Evolutionary conservation across 805 yeast species (phyloP), one percentile per base, ranked within the genome.

Genomic region (Candida corydali): DNA sequence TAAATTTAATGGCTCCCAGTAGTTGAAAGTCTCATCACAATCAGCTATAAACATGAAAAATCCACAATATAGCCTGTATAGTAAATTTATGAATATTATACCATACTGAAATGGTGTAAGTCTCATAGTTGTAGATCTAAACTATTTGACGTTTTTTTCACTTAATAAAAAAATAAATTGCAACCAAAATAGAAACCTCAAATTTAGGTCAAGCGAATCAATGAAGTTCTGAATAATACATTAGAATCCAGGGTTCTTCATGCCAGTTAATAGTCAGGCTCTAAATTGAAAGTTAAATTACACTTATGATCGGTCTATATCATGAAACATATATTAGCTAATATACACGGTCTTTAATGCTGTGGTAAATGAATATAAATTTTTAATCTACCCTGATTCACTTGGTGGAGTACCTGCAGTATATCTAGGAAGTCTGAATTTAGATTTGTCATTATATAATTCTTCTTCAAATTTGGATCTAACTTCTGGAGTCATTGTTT

Each of bases 1-100:
- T 35, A 82, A 69, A 54, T 91, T 89, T 40, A 91, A 64, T 1
- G 98, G 96, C 46, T 91, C 98, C 91, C 96, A 88, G 61, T 86
- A 91, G 54, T 91, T 91, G 72, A 76, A 91, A 0, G 80, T 76
- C 57, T 91, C 98, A 57, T 91, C 97, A 55, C 97, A 89, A 50
- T 89, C 98, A 2, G 93, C 77, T 18, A 91, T 82, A 25, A 87
- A 79, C 55, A 86, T 78, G 49, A 63, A 63, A 41, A 75, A 49
- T 3, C 80, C 73, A 40, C 72, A 65, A 49, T 63, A 62, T 1
- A 47, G 19, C 19, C 70, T 49, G 10, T 35, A 28, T 14, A 29
- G 14, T 26, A 43, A 5, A 26, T 40, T 40, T 24, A 43, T 24
- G 8, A 25, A n/a, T n/a, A 43, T 32, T 10, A 38, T 19, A 10